Base-by-base conservation (phyloP, 768 basidiomycete species). In the Trametes sanguinea region DNA sequence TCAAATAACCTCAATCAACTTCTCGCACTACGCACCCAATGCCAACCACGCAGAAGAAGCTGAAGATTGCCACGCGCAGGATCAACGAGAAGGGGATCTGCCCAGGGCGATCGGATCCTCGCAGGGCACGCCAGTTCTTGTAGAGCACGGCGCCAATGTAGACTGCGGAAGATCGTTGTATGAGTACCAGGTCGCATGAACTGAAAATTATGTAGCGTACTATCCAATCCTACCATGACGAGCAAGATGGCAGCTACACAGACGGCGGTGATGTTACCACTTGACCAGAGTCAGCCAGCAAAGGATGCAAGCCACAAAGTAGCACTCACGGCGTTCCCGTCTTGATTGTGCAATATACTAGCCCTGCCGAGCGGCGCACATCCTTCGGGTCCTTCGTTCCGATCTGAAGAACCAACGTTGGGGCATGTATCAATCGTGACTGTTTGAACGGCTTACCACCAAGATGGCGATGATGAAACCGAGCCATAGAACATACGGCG, bases 111-210 rank as follows among this genome's bases (percentile, higher is more conserved):
- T 64, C 63, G 14, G 63, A 64, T 8, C 59, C 59, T 29, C 63
- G 58, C 7, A 64, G 59, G 14, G 63, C 63, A 10, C 63, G 63
- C 63, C 63, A 60, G 50, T 64, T 64, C 48, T 51, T 54, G 63
- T 51, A 64, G n/a, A 64, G 44, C 27, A 60, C 48, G 27, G 53
- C 22, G 30, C 43, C 63, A 39, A 64, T 64, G 45, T 64, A 64
- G 29, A 64, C 63, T 64, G 58, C 10, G 35, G 6, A 11, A 37
- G 17, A n/a, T 30, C 9, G 7, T 13, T 17, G 47, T 44, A 45
- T 27, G 14, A n/a, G 16, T 4, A 10, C 22, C 2, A n/a, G 44
- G 30, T 17, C 29, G 43, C 0, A 33, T 27, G 2, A 2, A 13
- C 35, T 11, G n/a, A 3, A 22, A 27, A 17, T 13, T 14, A 27